Base-by-base conservation (phyloP, 176 grass and related monocot genomes). In the Chloris gayana region DNA sequence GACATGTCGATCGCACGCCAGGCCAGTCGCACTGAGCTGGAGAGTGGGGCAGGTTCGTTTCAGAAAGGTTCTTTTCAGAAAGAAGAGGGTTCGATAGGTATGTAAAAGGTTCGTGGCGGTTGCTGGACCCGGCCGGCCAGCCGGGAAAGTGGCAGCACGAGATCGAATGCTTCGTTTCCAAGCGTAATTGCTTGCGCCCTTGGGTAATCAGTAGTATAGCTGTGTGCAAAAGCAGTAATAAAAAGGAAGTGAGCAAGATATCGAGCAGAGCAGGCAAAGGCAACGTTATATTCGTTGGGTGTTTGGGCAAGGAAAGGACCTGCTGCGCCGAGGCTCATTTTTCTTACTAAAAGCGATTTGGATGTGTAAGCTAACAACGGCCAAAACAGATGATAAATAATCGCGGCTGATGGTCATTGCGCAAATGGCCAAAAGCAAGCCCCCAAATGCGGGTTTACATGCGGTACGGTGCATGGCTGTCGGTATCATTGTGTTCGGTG, bases 121-220 rank as follows among this genome's bases (percentile, higher is more conserved):
- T 64, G 14, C 4, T 18, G 3, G 14, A 30, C n/a, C 11, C 13
- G 44, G 35, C 18, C 35, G 32, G 67, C 46, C 4, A 19, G 50
- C 18, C 17, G 19, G 50, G 18, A 54, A 57, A 24, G 56, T 19
- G 17, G 2, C 49, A 14, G 29, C 25, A 63, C 18, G 63, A 82
- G 29, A 56, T 14, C 30, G 74, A 39, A 64, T 54, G 70, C 80
- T 66, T 74, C 42, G 1, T 41, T 38, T 66, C 44, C 58, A 65
- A 66, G 80, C 42, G 9, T 38, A 9, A 21, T 49, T 35, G 79
- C 45, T 22, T n/a, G 59, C 70, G 27, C 24, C 53, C 22, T 9
- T 38, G 0, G n/a, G 30, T 37, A 17, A 6, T 35, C 31, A 53
- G n/a, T 30, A 51, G 15, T 22, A 65, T 6, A 12, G 45, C 41